A percentile compares a stretch with the other conserved stretches of the same genome.
phyloP scores from a whole-genome alignment of 2,329 filamentous ascomycete species.

The Alternaria brassicicola region DNA sequence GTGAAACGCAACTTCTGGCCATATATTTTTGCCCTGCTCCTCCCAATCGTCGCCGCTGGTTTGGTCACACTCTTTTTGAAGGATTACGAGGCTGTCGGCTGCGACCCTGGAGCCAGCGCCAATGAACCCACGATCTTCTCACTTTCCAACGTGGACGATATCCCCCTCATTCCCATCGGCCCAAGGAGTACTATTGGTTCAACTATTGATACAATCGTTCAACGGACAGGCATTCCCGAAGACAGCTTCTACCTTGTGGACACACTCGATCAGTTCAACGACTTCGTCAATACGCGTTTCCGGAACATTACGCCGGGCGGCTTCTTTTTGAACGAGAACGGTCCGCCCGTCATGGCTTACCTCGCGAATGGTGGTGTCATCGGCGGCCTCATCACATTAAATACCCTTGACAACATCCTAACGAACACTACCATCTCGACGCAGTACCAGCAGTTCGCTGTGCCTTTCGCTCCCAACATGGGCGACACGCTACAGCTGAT shows the following conservation, averaged over 20 bases:
- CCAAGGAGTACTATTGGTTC: constrained; percentile 44
- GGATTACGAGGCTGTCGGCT: constrained; percentile 58
- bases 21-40: constrained; percentile 73
- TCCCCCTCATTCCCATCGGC: constrained; percentile 49
- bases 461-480: constrained; percentile 70
- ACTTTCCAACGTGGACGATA: constrained; percentile 29
- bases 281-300: constrained; percentile 67
- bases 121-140: constrained; percentile 42
- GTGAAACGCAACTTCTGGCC: constrained; percentile 79
- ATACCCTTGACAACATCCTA: constrained; percentile 84
- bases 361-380: constrained; percentile 68
- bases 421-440: constrained; percentile 72
- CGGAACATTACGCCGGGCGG: constrained; percentile 76
- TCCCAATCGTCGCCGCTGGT: constrained; percentile 80
- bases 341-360: constrained; percentile 72
- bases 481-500: constrained; percentile 80
- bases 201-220: constrained; percentile 35
- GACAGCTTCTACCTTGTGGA: constrained; percentile 61
- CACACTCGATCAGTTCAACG: constrained; percentile 70
- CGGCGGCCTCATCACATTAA: constrained; percentile 76
- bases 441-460: constrained; percentile 75
- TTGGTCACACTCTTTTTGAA: constrained; percentile 78
- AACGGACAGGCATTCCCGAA: constrained; percentile 31
- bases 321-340: constrained; percentile 72
- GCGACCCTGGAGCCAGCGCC: constrained; percentile 49